Conservation (phyloP, 2,329 filamentous ascomycete species). For the Xylariales sp. region DNA sequence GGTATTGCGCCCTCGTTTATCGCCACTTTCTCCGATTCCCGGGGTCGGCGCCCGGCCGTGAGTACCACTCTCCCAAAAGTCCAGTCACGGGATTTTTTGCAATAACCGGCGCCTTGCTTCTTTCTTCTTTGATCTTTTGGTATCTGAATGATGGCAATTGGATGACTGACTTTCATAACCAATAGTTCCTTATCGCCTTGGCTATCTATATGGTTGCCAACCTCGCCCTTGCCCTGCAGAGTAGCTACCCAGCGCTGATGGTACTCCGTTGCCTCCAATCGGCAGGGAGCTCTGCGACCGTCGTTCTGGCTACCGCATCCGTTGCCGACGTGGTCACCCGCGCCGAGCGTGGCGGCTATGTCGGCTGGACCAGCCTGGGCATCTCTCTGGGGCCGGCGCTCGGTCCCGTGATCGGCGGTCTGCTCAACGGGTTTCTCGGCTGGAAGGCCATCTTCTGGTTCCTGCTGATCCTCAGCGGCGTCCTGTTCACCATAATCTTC, state of each 20-base stretch:
- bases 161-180: no score
- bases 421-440: slow-evolving; percentile 58
- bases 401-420: slow-evolving; percentile 59
- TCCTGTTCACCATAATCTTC: slow-evolving; percentile 48
- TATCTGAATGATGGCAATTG: no score
- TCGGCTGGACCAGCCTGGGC: slow-evolving; percentile 60
- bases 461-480: slow-evolving; percentile 48
- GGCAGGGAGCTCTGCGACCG: slow-evolving; percentile 60
- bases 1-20: slow-evolving; percentile 33
- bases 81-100: no score
- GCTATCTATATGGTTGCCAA: slow-evolving; percentile 28
- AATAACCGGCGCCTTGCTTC: no score
- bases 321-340: slow-evolving; percentile 68
- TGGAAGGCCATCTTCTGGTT: slow-evolving; percentile 70
- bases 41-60: slow-evolving; percentile 31
- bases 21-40: slow-evolving; percentile 31
- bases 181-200: slow-evolving; percentile 30
- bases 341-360: slow-evolving; percentile 67
- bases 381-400: slow-evolving; percentile 51
- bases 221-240: slow-evolving; percentile 26
- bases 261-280: slow-evolving; percentile 46
- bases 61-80: no score
- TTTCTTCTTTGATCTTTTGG: no score
- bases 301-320: slow-evolving; percentile 66
- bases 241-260: slow-evolving; percentile 28